Base-by-base conservation (phyloP, 352 stramenopile genomes). In the Pythium monospermum region DNA sequence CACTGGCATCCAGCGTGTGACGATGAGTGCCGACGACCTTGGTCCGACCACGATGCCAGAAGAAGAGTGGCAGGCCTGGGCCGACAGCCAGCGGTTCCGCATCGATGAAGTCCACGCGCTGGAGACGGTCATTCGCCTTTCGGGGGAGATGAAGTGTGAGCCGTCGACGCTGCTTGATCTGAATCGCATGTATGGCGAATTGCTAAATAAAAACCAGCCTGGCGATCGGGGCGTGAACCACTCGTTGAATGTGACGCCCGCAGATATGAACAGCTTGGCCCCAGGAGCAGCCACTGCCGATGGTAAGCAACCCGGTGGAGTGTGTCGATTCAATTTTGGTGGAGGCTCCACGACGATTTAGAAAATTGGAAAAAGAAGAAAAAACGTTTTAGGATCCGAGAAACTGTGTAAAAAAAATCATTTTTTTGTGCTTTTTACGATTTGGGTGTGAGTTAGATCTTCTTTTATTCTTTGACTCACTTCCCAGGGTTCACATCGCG, bases 81-180 rank as follows among this genome's bases (percentile, higher is more conserved):
- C 46, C 30, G 60, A 64, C 22, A 66, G 66, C 8, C 69, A 85
- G 21, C 71, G 71, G 11, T 49, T 49, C 26, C 47, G 40, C n/a
- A 63, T 61, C 5, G 73, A 71, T 26, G 75, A 87, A 43, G 38
- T 84, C 21, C 65, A 76, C 37, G 78, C 78, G 7, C 49, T 89
- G 16, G 71, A 85, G 50, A 83, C 69, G 6, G 77, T 81, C 26
- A 74, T 89, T 33, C 75, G 66, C 13, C 59, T 89, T 21, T 71
- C 75, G 5, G 69, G 59, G 16, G 75, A 85, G 43, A 85, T 84
- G 78, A 80, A 81, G 44, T 84, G 71, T 54, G 71, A 85, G 28
- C 46, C 71, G 3, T 49, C 61, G 28, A 79, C 81, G 12, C 43
- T 84, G 22, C 30, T 76, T 32, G 74, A 85, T 43, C 64, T 88